These are phyloP conservation scores for Petasospora fabianii DNA, from an alignment of 1,139 yeast genomes.

Conservation along the genomic window DNA sequence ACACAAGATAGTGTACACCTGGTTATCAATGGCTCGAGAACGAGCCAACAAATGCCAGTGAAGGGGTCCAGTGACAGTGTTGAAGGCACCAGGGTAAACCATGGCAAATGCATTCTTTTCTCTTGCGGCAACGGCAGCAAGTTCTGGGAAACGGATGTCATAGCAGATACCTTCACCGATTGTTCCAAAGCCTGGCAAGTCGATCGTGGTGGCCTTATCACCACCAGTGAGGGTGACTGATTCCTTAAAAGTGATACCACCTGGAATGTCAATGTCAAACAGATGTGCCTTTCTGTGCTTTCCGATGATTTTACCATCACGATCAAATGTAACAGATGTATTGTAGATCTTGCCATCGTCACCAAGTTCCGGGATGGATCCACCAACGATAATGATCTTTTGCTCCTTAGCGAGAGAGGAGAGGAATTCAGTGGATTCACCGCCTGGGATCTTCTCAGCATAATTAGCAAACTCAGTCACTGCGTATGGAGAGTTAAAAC, in stretches of 20 bases:
- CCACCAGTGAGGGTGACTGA: conserved; percentile 75
- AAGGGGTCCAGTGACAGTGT: conserved; percentile 91
- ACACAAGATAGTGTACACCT: conserved; percentile 72
- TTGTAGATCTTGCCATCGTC: conserved; percentile 63
- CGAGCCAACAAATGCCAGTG: conserved; percentile 90
- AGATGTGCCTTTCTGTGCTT: conserved; percentile 87
- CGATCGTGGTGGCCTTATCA: conserved; percentile 70
- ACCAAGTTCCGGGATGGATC: conserved; percentile 81
- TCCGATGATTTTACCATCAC: conserved; percentile 69
- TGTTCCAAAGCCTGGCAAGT: conserved; percentile 71
- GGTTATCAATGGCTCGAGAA: conserved; percentile 87
- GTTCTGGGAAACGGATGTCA: conserved; percentile 86
- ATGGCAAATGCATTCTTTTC: conserved; percentile 69
- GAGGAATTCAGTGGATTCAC: conserved; percentile 63
- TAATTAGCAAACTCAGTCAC: conserved; percentile 82
- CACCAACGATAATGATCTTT: conserved; percentile 71
- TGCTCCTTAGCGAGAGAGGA: conserved; percentile 60
- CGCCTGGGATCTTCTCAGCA: conserved; percentile 70
- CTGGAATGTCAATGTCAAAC: conserved; percentile 89
- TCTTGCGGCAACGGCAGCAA: conserved; percentile 79
- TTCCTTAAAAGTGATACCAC: conserved; percentile 83
- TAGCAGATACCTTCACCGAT: conserved; percentile 77
- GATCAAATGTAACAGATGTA: conserved; percentile 74
- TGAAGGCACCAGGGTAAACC: conserved; percentile 95
- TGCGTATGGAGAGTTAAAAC: conserved; percentile 94